These are phyloP conservation scores for Tricholoma flavovirens DNA, from an alignment of 768 basidiomycete species.

Conservation along the genomic window DNA sequence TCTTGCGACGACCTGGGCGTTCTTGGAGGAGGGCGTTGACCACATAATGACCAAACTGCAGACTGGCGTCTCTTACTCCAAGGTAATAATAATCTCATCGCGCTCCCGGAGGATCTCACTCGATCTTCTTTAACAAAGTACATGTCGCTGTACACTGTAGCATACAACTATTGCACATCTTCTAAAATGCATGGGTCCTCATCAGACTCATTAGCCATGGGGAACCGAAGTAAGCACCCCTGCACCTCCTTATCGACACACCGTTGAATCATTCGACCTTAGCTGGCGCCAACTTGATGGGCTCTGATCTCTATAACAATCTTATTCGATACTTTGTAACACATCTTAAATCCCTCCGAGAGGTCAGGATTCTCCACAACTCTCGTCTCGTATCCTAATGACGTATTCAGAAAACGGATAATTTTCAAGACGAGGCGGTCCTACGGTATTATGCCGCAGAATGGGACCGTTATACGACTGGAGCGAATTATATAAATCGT, in stretches of 20 bases:
- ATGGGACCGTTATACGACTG: conserved; percentile 96
- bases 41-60: conserved; percentile 91
- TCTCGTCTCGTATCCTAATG: conserved; percentile 10
- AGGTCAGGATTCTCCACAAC: conserved; percentile 21
- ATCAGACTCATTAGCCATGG: conserved; percentile 43
- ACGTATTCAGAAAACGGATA: conserved; percentile 59
- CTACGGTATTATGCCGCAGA: conserved; percentile 87
- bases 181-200: conserved; percentile 62
- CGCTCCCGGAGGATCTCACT: conserved; percentile 2
- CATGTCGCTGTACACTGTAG: conserved; percentile 87
- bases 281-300: conserved; percentile 95
- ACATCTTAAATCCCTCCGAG: conserved; percentile 70
- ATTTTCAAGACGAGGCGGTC: conserved; percentile 80
- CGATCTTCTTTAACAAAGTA: conserved; percentile 40
- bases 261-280: conserved; percentile 16
- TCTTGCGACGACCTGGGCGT: conserved; percentile 81
- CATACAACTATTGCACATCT: conserved; percentile 97
- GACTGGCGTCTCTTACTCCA: conserved; percentile 81
- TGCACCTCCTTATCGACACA: conserved; percentile 29
- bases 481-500: conserved; percentile 95
- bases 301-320: conserved; percentile 94
- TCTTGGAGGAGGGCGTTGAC: conserved; percentile 82
- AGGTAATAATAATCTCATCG: conserved; percentile 30
- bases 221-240: conserved; percentile 62
- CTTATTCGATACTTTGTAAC: conserved; percentile 84